Evolutionary conservation across 2,329 filamentous ascomycete genomes (phyloP), one percentile per base, ranked within the genome.

Genomic region (Alternaria sp.): DNA sequence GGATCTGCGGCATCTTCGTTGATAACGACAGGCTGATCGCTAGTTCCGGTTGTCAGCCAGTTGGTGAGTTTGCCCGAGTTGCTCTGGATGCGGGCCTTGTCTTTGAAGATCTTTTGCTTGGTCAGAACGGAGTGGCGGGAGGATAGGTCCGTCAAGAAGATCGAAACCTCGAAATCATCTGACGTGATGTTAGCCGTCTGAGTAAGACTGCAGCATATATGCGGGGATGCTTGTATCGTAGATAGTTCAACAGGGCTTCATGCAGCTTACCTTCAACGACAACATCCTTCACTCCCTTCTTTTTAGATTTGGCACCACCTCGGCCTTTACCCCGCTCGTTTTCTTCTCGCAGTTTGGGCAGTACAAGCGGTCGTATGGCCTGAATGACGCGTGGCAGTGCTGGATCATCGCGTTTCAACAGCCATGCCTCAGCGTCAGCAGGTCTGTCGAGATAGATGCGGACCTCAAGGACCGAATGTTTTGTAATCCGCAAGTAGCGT

Each of bases 391-490:
- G 91, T 43, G 91, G 89, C 14, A 99, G 87, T 15, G 95, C 87
- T 4, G 92, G 89, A 71, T 94, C 85, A 68, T 90, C 88, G 37
- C 91, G 86, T 72, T 92, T 91, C 68, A 97, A 87, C 18, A 99
- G 88, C 89, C 96, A 97, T 75, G 90, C 90, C 69, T 93, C 88
- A 23, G 89, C 88, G 64, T 97, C 88, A 12, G 91, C 88, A 0
- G 96, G 96, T 72, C 95, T 94, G 69, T 98, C 95, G 50, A 97
- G 89, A 80, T 98, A 98, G 71, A 99, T 96, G 69, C 94, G 94
- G 68, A 93, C 94, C 85, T 99, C 96, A n/a, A 99, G 87, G 30
- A 97, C 94, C 5, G 95, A 97, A 80, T 93, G 92, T 77, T 95
- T 94, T 59, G 92, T 95, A 72, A 98, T 97, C 56, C 95, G 89